These are phyloP conservation scores for Fusarium fujikuroi DNA, from an alignment of 2,329 filamentous ascomycete species.

Conservation along the genomic window DNA sequence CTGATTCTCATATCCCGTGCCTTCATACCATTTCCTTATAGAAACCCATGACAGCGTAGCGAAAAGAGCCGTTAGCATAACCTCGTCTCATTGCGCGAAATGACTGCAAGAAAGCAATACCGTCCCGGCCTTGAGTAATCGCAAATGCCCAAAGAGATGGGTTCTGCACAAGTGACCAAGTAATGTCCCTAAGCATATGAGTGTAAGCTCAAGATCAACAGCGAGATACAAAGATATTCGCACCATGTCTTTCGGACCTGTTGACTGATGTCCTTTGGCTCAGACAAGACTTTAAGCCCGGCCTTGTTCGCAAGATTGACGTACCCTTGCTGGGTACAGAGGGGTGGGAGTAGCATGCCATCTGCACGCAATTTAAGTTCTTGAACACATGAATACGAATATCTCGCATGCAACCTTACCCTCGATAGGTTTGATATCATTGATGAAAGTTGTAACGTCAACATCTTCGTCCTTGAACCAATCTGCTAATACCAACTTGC, in stretches of 20 bases:
- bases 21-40: constrained; percentile 50
- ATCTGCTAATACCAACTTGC: constrained; percentile 67
- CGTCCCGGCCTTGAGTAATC: constrained; percentile 68
- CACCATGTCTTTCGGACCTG: constrained; percentile 70
- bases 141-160: constrained; percentile 71
- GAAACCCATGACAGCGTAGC: constrained; percentile 69
- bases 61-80: constrained; percentile 67
- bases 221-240: constrained; percentile 31
- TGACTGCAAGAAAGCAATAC: constrained; percentile 68
- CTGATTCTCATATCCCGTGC: neutral
- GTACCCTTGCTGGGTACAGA: constrained; percentile 65
- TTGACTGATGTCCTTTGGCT: constrained; percentile 66
- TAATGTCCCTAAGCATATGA: constrained; percentile 63
- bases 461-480: constrained; percentile 68
- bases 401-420: constrained; percentile 46
- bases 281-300: constrained; percentile 57
- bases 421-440: constrained; percentile 69
- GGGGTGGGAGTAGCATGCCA: constrained; percentile 68
- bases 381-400: neutral
- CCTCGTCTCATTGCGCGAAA: constrained; percentile 70
- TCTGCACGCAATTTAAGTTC: constrained; percentile 49
- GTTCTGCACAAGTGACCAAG: constrained; percentile 68
- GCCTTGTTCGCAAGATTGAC: constrained; percentile 60
- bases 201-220: neutral
- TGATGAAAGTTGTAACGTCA: constrained; percentile 55